A percentile compares a stretch with the other conserved stretches of the same genome.
Evolutionary conservation across 768 basidiomycete species (phyloP).

Genomic region (Panellus pusillus): DNA sequence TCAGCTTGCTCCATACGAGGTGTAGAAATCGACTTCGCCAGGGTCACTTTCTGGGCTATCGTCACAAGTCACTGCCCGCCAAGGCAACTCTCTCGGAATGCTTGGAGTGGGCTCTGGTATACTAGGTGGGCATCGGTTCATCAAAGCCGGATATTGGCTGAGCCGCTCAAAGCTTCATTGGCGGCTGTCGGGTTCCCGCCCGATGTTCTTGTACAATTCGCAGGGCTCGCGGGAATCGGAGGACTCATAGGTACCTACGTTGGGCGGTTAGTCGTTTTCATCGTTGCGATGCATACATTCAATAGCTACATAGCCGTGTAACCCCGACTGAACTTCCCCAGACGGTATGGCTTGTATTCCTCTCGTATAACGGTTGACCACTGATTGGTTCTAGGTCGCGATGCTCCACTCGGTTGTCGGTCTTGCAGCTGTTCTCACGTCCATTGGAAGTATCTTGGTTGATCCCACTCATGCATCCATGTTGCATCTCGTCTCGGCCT

Average conservation of each 20-base stretch:
- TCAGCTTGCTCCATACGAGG: neutral
- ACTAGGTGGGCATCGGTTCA: conserved; percentile 31
- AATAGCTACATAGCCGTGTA: conserved; percentile 52
- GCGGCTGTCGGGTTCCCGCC: conserved; percentile 81
- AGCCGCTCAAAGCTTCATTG: conserved; percentile 50
- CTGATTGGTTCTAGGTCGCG: conserved; percentile 35
- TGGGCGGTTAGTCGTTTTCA: conserved; percentile 36
- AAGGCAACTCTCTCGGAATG: conserved; percentile 84
- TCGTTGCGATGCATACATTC: neutral
- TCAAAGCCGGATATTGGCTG: neutral
- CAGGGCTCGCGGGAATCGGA: conserved; percentile 72
- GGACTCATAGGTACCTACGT: conserved; percentile 68
- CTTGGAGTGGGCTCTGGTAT: conserved; percentile 83
- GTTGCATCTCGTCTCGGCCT: conserved; percentile 81
- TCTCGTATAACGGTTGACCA: conserved; percentile 8
- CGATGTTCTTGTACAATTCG: conserved; percentile 76
- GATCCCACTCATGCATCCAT: conserved; percentile 67
- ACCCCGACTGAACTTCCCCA: conserved; percentile 89
- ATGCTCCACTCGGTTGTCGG: conserved; percentile 89
- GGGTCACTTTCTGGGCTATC: conserved; percentile 78
- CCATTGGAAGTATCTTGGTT: conserved; percentile 76
- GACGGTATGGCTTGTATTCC: conserved; percentile 46
- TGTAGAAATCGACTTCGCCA: conserved; percentile 26
- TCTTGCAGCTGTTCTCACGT: conserved; percentile 85
- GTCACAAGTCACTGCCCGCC: conserved; percentile 79